phyloP scores from a whole-genome alignment of 345 rosid genomes.

The Sisymbrium irio region DNA sequence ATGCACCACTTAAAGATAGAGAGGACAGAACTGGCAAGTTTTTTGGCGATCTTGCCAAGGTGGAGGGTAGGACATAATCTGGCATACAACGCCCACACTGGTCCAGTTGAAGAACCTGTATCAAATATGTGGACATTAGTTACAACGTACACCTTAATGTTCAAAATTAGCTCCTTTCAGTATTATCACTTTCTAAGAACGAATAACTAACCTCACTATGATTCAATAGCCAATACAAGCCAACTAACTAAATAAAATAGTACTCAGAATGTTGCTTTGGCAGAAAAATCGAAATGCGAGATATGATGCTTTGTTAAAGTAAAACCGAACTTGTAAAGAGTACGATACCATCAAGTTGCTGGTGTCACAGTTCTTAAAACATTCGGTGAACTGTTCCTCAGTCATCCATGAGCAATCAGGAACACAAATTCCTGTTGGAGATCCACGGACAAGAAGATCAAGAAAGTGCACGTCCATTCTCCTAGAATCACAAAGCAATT shows the following conservation, averaged over 20 bases:
- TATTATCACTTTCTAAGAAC: neutral
- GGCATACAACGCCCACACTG: constrained; percentile 81
- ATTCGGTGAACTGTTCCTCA: constrained; percentile 58
- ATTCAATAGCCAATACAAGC: neutral
- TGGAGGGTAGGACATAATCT: constrained; percentile 49
- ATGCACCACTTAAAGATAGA: constrained; percentile 73
- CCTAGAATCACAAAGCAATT: constrained; percentile 67
- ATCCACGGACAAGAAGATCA: constrained; percentile 56
- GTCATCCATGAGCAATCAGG: constrained; percentile 88
- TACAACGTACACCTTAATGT: neutral
- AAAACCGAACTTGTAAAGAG: neutral
- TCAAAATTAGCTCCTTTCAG: neutral
- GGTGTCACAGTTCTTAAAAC: constrained; percentile 60
- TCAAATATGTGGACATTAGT: constrained; percentile 15
- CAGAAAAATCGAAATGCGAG: neutral
- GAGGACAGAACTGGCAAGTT: constrained; percentile 58
- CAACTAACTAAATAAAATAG: neutral
- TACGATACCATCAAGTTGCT: constrained; percentile 59
- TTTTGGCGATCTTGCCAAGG: constrained; percentile 54
- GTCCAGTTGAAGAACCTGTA: constrained; percentile 87
- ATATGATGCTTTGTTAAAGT: neutral
- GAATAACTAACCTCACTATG: neutral
- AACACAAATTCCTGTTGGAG: constrained; percentile 66
- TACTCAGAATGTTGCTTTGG: neutral
- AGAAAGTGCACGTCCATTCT: constrained; percentile 53